These are phyloP conservation scores for Telfairia occidentalis DNA, from an alignment of 331 rosid species.

Conservation along the genomic window DNA sequence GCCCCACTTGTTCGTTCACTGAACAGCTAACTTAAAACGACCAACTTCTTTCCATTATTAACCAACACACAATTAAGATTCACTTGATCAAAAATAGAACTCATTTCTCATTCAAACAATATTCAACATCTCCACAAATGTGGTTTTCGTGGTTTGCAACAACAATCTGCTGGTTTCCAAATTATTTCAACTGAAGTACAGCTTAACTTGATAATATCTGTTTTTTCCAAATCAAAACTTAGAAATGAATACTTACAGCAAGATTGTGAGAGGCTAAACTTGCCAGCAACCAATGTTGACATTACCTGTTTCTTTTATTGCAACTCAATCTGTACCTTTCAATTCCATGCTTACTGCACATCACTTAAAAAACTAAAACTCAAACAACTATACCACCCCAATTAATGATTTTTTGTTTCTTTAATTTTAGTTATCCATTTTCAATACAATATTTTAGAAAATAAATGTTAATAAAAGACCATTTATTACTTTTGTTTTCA, in stretches of 20 bases:
- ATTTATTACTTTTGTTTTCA: not conserved
- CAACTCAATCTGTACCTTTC: conserved; percentile 8
- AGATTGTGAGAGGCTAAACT: not conserved
- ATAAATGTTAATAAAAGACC: not conserved
- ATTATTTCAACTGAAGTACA: not conserved
- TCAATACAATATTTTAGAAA: not conserved
- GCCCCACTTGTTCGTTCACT: not conserved
- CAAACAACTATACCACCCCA: not conserved
- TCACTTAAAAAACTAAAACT: conserved; percentile 3
- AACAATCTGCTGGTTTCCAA: not conserved
- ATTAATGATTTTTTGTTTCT: not conserved
- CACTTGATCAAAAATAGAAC: not conserved
- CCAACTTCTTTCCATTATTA: not conserved
- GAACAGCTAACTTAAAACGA: not conserved
- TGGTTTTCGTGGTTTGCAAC: not conserved
- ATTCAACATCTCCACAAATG: not conserved
- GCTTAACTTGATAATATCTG: not conserved
- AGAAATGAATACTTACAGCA: conserved; percentile 2
- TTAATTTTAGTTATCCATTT: not conserved
- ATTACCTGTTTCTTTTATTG: not conserved
- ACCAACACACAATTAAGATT: not conserved
- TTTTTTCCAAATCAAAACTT: not conserved
- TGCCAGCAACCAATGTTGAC: conserved; percentile 1
- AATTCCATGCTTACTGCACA: conserved; percentile 1
- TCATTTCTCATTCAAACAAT: not conserved